Percentiles rank a stretch among this genome's conserved stretches.
phyloP scores from a whole-genome alignment of 371 early-diverging fungal genomes.

The Syncephalastrum racemosum region DNA sequence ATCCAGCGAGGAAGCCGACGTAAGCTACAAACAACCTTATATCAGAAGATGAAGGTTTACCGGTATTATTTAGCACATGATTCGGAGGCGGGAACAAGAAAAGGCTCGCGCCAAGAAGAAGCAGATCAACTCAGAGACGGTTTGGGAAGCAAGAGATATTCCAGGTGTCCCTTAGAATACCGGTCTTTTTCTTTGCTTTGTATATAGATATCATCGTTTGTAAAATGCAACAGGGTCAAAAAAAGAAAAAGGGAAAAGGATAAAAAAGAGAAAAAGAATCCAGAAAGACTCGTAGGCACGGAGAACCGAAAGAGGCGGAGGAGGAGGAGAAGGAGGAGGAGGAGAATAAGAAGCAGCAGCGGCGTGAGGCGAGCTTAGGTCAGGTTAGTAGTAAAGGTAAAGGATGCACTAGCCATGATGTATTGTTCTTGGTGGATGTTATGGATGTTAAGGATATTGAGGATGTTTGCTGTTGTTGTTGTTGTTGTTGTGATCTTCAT shows the following conservation, averaged over 20 bases:
- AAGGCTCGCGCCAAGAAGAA: conserved; percentile 25
- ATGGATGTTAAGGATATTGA: no score
- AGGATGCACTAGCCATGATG: no score
- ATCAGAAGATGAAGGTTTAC: not conserved
- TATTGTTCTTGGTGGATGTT: no score
- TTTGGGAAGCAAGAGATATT: conserved; percentile 38
- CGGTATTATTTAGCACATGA: conserved; percentile 27
- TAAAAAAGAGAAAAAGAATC: not conserved
- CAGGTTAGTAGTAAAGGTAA: no score
- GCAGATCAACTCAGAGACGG: conserved; percentile 37
- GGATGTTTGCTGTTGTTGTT: no score
- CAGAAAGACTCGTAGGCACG: no score
- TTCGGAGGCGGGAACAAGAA: conserved; percentile 22
- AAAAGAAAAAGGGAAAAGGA: conserved; percentile 1
- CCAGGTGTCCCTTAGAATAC: not conserved
- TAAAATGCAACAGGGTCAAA: not conserved
- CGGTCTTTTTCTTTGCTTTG: not conserved
- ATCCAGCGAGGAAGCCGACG: conserved; percentile 38
- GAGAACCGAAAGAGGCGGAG: no score
- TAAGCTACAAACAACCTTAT: conserved; percentile 17
- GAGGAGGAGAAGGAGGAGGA: no score
- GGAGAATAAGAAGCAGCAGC: no score
- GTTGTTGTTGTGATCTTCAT: conserved; percentile 10
- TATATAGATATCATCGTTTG: no score
- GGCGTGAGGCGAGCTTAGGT: no score